A percentile compares a stretch with the other conserved stretches of the same genome.
These are phyloP conservation scores for Rhinocladiella similis DNA, from an alignment of 2,329 filamentous ascomycete genomes.

Conservation along the genomic window DNA sequence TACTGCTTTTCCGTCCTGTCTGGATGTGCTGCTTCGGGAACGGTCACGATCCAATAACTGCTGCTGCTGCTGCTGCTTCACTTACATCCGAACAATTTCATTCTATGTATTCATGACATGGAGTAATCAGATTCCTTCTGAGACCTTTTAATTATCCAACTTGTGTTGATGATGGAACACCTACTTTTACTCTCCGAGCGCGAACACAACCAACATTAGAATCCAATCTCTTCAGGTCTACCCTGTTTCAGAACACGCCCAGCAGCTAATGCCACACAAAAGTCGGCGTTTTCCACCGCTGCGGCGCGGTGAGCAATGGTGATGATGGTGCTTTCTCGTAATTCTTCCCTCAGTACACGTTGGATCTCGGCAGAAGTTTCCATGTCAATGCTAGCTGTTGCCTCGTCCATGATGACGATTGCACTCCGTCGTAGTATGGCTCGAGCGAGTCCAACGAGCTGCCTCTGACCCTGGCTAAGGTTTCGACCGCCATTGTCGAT, in stretches of 20 bases:
- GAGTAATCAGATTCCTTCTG: no score
- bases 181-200: no score
- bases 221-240: slow-evolving; percentile 1
- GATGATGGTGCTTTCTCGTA: slow-evolving; percentile 60
- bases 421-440: slow-evolving; percentile 62
- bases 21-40: no score
- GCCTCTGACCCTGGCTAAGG: slow-evolving; percentile 64
- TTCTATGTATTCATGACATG: no score
- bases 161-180: no score
- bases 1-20: no score
- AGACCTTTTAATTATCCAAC: no score
- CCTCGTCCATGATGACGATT: slow-evolving; percentile 66
- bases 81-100: no score
- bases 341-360: slow-evolving; percentile 55
- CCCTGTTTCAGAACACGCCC: slow-evolving; percentile 20
- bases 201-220: not conserved
- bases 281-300: slow-evolving; percentile 48
- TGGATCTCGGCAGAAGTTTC: slow-evolving; percentile 60
- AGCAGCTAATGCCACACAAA: slow-evolving; percentile 13
- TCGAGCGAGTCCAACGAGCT: slow-evolving; percentile 64
- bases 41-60: no score
- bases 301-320: slow-evolving; percentile 66
- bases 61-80: no score
- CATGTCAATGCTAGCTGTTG: slow-evolving; percentile 64
- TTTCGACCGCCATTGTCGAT: slow-evolving; percentile 64